Percentiles rank a stretch among this genome's conserved stretches.
Evolutionary conservation across 2,329 filamentous ascomycete species (phyloP).

Genomic region (Cladobotryum mycophilum): DNA sequence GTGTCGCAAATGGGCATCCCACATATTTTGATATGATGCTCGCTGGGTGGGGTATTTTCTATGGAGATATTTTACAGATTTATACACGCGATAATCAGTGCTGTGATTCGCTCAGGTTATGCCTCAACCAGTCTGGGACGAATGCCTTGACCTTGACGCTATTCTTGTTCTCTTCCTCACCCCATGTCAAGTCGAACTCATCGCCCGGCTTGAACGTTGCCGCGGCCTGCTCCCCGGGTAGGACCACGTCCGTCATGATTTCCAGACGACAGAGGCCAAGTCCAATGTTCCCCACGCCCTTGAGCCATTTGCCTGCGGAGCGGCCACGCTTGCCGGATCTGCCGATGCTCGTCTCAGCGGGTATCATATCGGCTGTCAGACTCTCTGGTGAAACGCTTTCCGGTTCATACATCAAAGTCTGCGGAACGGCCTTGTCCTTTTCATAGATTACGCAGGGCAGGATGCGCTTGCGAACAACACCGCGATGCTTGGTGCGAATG

Average conservation of each 20-base stretch:
- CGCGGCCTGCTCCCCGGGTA: slow-evolving; percentile 62
- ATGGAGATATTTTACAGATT: no score
- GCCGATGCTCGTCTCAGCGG: slow-evolving; percentile 43
- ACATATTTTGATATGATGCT: no score
- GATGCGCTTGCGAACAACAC: slow-evolving; percentile 85
- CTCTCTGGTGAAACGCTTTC: slow-evolving; percentile 20
- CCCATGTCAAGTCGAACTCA: slow-evolving; percentile 55
- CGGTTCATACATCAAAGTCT: slow-evolving; percentile 42
- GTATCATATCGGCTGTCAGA: slow-evolving; percentile 31
- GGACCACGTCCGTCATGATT: slow-evolving; percentile 75
- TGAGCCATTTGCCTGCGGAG: slow-evolving; percentile 74
- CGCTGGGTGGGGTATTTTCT: no score
- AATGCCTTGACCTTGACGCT: slow-evolving; percentile 65
- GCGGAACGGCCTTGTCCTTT: slow-evolving; percentile 31
- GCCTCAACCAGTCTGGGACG: slow-evolving; percentile 68
- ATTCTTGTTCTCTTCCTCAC: slow-evolving; percentile 33
- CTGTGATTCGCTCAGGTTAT: slow-evolving; percentile 27
- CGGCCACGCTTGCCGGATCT: slow-evolving; percentile 53
- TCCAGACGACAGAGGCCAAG: slow-evolving; percentile 82
- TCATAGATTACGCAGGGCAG: slow-evolving; percentile 72
- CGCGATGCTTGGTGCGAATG: slow-evolving; percentile 89
- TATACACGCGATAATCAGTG: background rate
- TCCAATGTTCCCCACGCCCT: slow-evolving; percentile 76
- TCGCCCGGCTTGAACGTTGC: slow-evolving; percentile 56
- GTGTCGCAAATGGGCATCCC: no score